These are phyloP conservation scores for Helichrysum umbraculigerum DNA, from an alignment of 129 eudicot species.

Conservation along the genomic window DNA sequence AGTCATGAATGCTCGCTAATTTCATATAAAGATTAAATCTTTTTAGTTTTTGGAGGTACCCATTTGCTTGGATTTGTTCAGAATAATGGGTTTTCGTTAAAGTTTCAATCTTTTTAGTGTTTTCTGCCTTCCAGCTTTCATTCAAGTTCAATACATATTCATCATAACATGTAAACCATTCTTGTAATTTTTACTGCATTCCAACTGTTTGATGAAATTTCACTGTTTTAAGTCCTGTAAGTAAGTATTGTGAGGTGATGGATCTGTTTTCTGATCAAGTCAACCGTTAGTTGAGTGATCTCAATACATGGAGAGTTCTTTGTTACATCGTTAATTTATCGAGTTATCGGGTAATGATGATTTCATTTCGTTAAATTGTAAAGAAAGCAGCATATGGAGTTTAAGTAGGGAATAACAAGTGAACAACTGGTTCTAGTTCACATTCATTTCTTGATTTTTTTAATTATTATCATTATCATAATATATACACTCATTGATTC, in stretches of 20 bases:
- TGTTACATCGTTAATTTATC: conserved; percentile 20
- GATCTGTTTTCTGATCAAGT: conserved; percentile 42
- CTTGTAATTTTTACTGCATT: conserved; percentile 21
- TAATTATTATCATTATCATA: conserved; percentile 44
- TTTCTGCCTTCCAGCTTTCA: not conserved
- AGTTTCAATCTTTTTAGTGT: not conserved
- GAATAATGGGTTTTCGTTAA: conserved; percentile 64
- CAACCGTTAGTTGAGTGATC: conserved; percentile 50
- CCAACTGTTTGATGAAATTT: conserved; percentile 33
- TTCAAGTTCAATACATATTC: not conserved
- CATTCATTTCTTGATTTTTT: conserved; percentile 50
- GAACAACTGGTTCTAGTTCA: conserved; percentile 17
- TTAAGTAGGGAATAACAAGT: conserved; percentile 42
- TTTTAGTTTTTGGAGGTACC: conserved; percentile 33
- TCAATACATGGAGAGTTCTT: conserved; percentile 40
- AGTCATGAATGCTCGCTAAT: conserved; percentile 2
- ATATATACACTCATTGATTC: conserved; percentile 29
- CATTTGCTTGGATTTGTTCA: conserved; percentile 30
- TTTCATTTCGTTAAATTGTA: conserved; percentile 32
- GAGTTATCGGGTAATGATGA: conserved; percentile 21
- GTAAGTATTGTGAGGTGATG: conserved; percentile 36
- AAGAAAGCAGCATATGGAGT: conserved; percentile 35
- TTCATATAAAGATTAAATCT: not conserved
- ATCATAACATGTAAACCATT: conserved; percentile 43
- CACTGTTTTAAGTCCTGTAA: conserved; percentile 28